Percentiles rank a stretch among this genome's conserved stretches.
These are phyloP conservation scores for Haplosporangium gracile DNA, from an alignment of 192 early-diverging fungal species.

Conservation along the genomic window DNA sequence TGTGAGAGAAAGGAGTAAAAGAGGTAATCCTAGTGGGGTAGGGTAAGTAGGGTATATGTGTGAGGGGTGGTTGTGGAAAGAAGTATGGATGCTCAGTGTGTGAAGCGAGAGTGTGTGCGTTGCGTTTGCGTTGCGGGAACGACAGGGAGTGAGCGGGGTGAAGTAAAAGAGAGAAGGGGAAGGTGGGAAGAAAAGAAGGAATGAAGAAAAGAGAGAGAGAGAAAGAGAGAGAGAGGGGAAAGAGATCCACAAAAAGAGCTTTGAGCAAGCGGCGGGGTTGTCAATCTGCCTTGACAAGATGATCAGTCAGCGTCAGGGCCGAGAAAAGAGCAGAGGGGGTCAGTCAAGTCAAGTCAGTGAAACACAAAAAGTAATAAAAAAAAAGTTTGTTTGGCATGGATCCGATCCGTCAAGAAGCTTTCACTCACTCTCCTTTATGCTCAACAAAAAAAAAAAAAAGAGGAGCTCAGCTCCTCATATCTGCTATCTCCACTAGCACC, in stretches of 20 bases:
- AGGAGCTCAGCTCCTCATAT: background rate
- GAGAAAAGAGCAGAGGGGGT: background rate
- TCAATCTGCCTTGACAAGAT: no score
- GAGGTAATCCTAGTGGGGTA: background rate
- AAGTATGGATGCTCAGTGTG: no score
- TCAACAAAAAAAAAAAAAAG: background rate
- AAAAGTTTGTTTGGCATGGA: no score
- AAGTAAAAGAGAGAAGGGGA: background rate
- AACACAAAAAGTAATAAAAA: slow-evolving; percentile 1
- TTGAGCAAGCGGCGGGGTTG: no score
- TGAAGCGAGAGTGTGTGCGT: background rate
- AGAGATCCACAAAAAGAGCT: background rate
- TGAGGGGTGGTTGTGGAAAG: background rate
- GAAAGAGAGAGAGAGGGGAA: background rate
- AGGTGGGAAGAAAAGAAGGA: background rate
- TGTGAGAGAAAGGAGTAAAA: background rate
- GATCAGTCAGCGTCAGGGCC: background rate
- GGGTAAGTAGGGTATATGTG: background rate
- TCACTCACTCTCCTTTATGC: background rate
- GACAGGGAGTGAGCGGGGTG: background rate
- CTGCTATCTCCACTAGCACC: background rate
- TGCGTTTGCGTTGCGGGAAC: background rate
- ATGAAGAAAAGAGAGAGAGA: background rate
- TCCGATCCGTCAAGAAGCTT: no score
- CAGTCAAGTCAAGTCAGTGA: background rate